These are phyloP conservation scores for Aspergillus mulundensis DNA, from an alignment of 495 filamentous ascomycete genomes.

Conservation along the genomic window DNA sequence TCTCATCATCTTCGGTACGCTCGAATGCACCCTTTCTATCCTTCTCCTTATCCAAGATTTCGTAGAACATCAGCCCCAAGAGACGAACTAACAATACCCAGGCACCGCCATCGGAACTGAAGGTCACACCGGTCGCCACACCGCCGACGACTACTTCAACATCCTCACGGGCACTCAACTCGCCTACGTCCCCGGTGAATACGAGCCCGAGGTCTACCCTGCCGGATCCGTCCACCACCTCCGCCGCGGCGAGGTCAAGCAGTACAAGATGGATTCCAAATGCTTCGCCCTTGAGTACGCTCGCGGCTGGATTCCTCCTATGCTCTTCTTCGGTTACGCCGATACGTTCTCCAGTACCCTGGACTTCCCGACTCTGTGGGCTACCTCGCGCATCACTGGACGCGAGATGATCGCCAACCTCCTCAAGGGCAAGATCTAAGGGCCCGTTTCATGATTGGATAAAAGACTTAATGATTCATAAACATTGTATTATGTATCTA, in stretches of 20 bases:
- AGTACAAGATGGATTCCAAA: conserved; percentile 75
- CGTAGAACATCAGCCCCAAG: not conserved
- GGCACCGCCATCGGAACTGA: conserved; percentile 84
- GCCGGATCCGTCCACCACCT: conserved; percentile 75
- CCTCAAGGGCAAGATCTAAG: conserved; percentile 65
- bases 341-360: conserved; percentile 72
- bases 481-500: conserved; percentile 4
- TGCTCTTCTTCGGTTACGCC: conserved; percentile 83
- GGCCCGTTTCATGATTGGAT: not conserved
- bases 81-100: conserved; percentile 12
- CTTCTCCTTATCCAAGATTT: not conserved
- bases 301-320: conserved; percentile 84
- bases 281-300: conserved; percentile 90
- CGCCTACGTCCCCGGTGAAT: conserved; percentile 66
- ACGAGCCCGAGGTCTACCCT: conserved; percentile 70
- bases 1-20: conserved; percentile 69
- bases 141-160: conserved; percentile 90
- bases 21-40: not conserved
- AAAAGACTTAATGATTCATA: not conserved
- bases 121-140: conserved; percentile 81
- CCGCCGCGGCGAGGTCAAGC: conserved; percentile 69
- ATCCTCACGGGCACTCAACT: conserved; percentile 73
- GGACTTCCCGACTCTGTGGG: conserved; percentile 75
- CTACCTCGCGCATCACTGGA: conserved; percentile 64
- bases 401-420: conserved; percentile 71